Percentiles rank a stretch among this genome's conserved stretches.
These are phyloP conservation scores for Penicillium taxi DNA, from an alignment of 495 filamentous ascomycete genomes.

Conservation along the genomic window DNA sequence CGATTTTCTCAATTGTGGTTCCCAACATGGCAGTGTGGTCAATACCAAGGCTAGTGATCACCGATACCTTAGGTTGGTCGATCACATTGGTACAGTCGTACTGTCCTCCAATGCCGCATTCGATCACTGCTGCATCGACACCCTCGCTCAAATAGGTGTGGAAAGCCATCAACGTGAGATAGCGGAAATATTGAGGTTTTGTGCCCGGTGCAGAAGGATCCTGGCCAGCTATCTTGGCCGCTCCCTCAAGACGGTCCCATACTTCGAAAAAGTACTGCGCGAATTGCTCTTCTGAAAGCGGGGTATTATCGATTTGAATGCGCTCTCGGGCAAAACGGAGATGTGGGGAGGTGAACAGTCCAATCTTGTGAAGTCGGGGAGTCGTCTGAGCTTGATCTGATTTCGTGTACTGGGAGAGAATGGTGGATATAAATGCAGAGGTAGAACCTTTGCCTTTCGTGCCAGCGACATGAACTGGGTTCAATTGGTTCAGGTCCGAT, in stretches of 20 bases:
- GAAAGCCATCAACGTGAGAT: slow-evolving; percentile 81
- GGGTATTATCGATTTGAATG: slow-evolving; percentile 70
- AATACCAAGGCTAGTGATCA: slow-evolving; percentile 80
- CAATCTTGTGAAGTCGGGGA: slow-evolving; percentile 50
- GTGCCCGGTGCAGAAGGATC: slow-evolving; percentile 37
- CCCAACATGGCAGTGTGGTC: slow-evolving; percentile 80
- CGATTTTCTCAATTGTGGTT: slow-evolving; percentile 78
- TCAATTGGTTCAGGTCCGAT: slow-evolving; percentile 67
- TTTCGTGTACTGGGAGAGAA: slow-evolving; percentile 50
- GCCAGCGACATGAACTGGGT: slow-evolving; percentile 76
- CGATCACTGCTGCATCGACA: slow-evolving; percentile 77
- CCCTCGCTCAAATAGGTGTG: slow-evolving; percentile 76
- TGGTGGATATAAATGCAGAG: slow-evolving; percentile 46
- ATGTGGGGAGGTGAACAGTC: slow-evolving; percentile 85
- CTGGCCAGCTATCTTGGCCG: slow-evolving; percentile 39
- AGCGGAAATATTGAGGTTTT: slow-evolving; percentile 87
- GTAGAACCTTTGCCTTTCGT: slow-evolving; percentile 84
- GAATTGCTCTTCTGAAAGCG: slow-evolving; percentile 69
- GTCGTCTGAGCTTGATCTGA: slow-evolving; percentile 23
- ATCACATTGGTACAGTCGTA: slow-evolving; percentile 94
- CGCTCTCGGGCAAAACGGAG: slow-evolving; percentile 82
- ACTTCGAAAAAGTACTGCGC: slow-evolving; percentile 82
- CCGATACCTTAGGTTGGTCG: slow-evolving; percentile 58
- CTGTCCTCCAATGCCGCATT: slow-evolving; percentile 90
- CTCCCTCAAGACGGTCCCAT: slow-evolving; percentile 66